Evolutionary conservation across 352 stramenopile genomes (phyloP).

Genomic region (Phytophthora cryptogea): DNA sequence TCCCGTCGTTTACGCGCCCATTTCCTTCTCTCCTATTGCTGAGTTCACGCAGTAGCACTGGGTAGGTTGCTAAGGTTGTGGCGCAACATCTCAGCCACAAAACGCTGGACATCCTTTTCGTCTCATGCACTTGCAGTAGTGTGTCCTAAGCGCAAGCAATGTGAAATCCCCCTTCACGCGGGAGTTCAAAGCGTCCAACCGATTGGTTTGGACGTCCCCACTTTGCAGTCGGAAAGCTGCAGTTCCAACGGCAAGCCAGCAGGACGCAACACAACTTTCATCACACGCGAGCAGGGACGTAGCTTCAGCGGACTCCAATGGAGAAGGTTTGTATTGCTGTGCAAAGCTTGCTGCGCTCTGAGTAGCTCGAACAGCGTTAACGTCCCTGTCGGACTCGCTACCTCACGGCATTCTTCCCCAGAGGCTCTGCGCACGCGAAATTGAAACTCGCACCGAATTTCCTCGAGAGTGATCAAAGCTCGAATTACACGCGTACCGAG

Average conservation of each 20-base stretch:
- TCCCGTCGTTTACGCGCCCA: too few relatives aligned
- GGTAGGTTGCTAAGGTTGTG: slow-evolving; percentile 56
- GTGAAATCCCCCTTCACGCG: slow-evolving; percentile 83
- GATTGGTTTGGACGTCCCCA: slow-evolving; percentile 73
- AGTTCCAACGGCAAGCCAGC: slow-evolving; percentile 80
- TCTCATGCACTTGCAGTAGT: slow-evolving; percentile 31
- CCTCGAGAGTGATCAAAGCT: slow-evolving; percentile 53
- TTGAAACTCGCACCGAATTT: slow-evolving; percentile 68
- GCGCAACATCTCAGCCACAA: slow-evolving; percentile 64
- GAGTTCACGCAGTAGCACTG: slow-evolving; percentile 72
- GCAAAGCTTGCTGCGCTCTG: slow-evolving; percentile 49
- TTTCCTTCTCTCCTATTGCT: too few relatives aligned
- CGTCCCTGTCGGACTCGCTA: slow-evolving; percentile 53
- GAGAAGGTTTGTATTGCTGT: slow-evolving; percentile 35
- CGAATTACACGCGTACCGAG: slow-evolving; percentile 45
- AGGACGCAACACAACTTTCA: slow-evolving; percentile 67
- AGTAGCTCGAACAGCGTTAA: slow-evolving; percentile 69
- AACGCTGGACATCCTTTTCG: slow-evolving; percentile 49
- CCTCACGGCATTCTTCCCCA: slow-evolving; percentile 51
- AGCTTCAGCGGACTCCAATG: slow-evolving; percentile 57
- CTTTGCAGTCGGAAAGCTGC: slow-evolving; percentile 63
- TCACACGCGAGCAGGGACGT: slow-evolving; percentile 62
- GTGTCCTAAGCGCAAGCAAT: slow-evolving; percentile 49
- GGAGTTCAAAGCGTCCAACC: slow-evolving; percentile 61
- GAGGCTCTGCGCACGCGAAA: slow-evolving; percentile 42